Evolutionary conservation across 345 rosid species (phyloP).

Genomic region (Passiflora organensis): DNA sequence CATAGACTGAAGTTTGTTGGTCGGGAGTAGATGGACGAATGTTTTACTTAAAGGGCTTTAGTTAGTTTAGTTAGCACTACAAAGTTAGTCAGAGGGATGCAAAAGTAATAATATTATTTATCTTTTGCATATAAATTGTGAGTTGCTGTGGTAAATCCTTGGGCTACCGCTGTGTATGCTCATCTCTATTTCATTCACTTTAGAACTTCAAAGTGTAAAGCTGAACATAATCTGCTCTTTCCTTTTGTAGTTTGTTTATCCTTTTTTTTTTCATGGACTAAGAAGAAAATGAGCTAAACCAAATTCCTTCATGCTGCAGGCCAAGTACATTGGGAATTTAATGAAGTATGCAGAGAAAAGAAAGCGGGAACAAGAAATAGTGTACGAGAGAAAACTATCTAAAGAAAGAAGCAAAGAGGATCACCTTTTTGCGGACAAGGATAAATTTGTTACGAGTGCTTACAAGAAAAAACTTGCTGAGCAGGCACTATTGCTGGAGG

Average conservation of each 20-base stretch:
- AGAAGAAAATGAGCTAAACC: background rate
- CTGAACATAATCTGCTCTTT: background rate
- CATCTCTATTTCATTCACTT: too few relatives aligned
- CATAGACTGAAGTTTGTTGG: too few relatives aligned
- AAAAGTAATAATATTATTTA: too few relatives aligned
- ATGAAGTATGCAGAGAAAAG: conserved; percentile 65
- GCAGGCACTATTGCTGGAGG: conserved; percentile 68
- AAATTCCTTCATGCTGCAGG: conserved; percentile 34
- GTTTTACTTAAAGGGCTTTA: too few relatives aligned
- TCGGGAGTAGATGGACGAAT: background rate
- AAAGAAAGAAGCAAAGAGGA: conserved; percentile 87
- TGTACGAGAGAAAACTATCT: conserved; percentile 73
- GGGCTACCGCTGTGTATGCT: background rate
- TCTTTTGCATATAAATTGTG: background rate
- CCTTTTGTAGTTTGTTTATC: background rate
- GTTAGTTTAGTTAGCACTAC: too few relatives aligned
- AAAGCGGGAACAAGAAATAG: conserved; percentile 63
- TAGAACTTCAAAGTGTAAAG: background rate
- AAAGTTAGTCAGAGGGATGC: too few relatives aligned
- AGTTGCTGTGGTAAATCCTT: background rate
- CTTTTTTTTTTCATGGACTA: background rate
- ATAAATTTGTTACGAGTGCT: conserved; percentile 69
- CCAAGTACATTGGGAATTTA: conserved; percentile 63
- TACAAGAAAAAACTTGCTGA: conserved; percentile 86
- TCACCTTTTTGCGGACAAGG: conserved; percentile 79